Evolutionary conservation across 2,329 filamentous ascomycete species (phyloP).

Genomic region (Emericellopsis cladophorae): DNA sequence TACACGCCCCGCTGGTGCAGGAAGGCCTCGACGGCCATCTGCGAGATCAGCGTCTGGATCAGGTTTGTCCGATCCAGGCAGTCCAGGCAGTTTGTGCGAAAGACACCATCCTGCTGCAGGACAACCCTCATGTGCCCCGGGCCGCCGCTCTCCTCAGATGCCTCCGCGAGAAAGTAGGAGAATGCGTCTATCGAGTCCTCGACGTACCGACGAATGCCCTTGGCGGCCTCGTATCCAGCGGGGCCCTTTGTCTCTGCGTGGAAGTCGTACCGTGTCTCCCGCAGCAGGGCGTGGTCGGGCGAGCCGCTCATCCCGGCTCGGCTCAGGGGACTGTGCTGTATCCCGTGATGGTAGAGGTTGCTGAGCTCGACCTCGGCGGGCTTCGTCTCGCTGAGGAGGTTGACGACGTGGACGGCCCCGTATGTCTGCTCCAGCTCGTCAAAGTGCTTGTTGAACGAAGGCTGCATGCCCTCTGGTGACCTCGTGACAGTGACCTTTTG

Average conservation of each 20-base stretch:
- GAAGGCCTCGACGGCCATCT: slow-evolving; percentile 83
- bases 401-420: slow-evolving; percentile 83
- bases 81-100: slow-evolving; percentile 91
- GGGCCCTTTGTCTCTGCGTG: slow-evolving; percentile 86
- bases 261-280: slow-evolving; percentile 86
- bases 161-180: slow-evolving; percentile 77
- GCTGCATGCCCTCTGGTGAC: slow-evolving; percentile 81
- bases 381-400: slow-evolving; percentile 85
- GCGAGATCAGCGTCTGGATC: slow-evolving; percentile 89
- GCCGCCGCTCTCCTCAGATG: slow-evolving; percentile 34
- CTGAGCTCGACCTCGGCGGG: slow-evolving; percentile 77
- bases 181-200: slow-evolving; percentile 73
- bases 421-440: slow-evolving; percentile 76
- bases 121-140: slow-evolving; percentile 48
- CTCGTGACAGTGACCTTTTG: slow-evolving; percentile 90
- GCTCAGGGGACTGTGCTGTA: slow-evolving; percentile 62
- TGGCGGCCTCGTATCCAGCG: slow-evolving; percentile 82
- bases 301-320: slow-evolving; percentile 39
- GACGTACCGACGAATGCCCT: slow-evolving; percentile 67
- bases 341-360: slow-evolving; percentile 64
- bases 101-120: slow-evolving; percentile 88
- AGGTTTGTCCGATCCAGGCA: slow-evolving; percentile 93
- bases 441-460: slow-evolving; percentile 92
- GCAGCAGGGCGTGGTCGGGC: slow-evolving; percentile 60
- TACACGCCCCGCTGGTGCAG: slow-evolving; percentile 57